Base-by-base conservation (phyloP, 2,329 filamentous ascomycete species). In the Hypoxylon rubiginosum region DNA sequence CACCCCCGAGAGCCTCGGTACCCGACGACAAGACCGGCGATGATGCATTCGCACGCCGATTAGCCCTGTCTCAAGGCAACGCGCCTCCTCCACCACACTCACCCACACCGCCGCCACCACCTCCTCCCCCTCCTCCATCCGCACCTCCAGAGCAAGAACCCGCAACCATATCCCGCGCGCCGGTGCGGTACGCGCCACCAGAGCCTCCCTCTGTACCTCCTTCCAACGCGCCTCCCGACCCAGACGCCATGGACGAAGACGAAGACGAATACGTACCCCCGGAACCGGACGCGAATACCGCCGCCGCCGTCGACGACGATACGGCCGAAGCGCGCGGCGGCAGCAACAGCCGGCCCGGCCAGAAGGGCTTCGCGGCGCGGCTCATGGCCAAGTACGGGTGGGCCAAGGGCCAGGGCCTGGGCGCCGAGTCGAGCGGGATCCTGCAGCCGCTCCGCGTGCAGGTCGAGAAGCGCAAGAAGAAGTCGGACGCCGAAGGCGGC, bases 351-450 rank as follows among this genome's bases (percentile, higher is more conserved):
- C 88, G 90, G 2, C 93, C 94, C 0, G 93, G 93, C 15, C 92
- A 97, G 78, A 87, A 90, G 69, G 92, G 91, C 55, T 97, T 97
- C 78, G 96, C 93, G 0, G 88, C 94, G 71, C 91, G 94, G 34
- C 87, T 98, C 60, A 93, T 99, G 89, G 87, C 89, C 66, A 98
- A 97, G 77, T 96, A 97, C 80, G 96, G 96, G 59, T 98, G 94
- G 92, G 91, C 90, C 36, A 91, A 94, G 74, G 96, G 96, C 24
- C 87, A 91, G 67, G 96, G 96, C 19, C 88, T 99, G 3, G 96
- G 96, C 71, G 94, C 93, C 15, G 87, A 90, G 67, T 89, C 89
- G 32, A 89, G 90, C 24, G 96, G 96, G 66, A 97, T 99, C 73
- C 85, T 93, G 58, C 92, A 94, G 21, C 92, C 94, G 4, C 83